Percentiles rank a stretch among this genome's conserved stretches.
These are phyloP conservation scores for Pseudogymnoascus sp. DNA, from an alignment of 2,329 filamentous ascomycete genomes.

Conservation along the genomic window DNA sequence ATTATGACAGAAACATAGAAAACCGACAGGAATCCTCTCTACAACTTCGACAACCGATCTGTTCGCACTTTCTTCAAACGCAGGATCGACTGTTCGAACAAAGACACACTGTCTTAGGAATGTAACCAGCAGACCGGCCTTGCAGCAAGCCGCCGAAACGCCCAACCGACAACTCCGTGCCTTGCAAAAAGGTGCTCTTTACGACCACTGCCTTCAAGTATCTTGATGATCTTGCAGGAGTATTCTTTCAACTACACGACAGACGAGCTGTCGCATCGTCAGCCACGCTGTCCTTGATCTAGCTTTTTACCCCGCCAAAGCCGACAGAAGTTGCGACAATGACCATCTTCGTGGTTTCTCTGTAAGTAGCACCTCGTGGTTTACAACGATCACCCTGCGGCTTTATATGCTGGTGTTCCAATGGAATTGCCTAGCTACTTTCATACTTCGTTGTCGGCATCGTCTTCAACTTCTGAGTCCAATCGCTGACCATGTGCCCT, in stretches of 20 bases:
- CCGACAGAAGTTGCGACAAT: slow-evolving; percentile 31
- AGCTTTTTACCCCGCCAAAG: background rate
- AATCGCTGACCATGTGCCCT: slow-evolving; percentile 13
- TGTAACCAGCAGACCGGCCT: slow-evolving; percentile 6
- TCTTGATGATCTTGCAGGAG: background rate
- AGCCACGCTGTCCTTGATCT: background rate
- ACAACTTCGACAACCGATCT: background rate
- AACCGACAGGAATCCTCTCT: background rate
- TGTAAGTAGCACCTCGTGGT: slow-evolving; percentile 39
- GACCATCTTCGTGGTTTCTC: slow-evolving; percentile 54
- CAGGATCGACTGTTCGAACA: background rate
- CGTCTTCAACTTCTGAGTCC: background rate
- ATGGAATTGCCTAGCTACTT: background rate
- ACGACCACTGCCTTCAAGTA: background rate
- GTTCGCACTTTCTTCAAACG: background rate
- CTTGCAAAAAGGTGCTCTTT: background rate
- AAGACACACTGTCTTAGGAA: slow-evolving; percentile 8
- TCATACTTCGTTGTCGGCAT: background rate
- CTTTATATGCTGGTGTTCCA: background rate
- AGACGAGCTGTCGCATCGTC: background rate
- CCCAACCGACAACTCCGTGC: slow-evolving; percentile 1
- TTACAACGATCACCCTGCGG: background rate
- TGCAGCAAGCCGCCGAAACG: background rate
- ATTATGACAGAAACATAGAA: slow-evolving; percentile 7
- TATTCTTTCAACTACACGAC: background rate